Evolutionary conservation across 176 grass and related monocot species (phyloP).

Genomic region (Hordeum marinum): DNA sequence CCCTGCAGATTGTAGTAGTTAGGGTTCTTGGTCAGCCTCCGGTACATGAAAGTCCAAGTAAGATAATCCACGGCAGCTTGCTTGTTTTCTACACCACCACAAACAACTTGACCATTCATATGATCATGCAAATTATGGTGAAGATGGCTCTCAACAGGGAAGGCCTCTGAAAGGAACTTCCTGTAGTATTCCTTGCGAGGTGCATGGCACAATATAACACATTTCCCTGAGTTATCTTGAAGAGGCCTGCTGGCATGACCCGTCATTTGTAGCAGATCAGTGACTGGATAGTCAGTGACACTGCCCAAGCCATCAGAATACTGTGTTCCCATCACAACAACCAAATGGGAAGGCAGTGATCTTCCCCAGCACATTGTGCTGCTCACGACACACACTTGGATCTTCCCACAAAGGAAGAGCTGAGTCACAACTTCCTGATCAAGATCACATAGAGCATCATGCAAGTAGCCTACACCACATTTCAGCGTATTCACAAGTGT

Average conservation of each 20-base stretch:
- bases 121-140: conserved; percentile 92
- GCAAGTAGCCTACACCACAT: conserved; percentile 84
- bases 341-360: conserved; percentile 75
- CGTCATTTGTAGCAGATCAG: conserved; percentile 89
- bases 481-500: conserved; percentile 49
- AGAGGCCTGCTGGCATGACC: conserved; percentile 80
- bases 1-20: conserved; percentile 91
- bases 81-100: conserved; percentile 67
- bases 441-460: conserved; percentile 62
- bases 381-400: conserved; percentile 79
- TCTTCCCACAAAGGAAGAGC: conserved; percentile 64
- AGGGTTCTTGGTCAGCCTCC: conserved; percentile 73
- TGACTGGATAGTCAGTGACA: conserved; percentile 78
- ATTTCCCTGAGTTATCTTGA: conserved; percentile 81
- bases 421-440: conserved; percentile 76
- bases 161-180: conserved; percentile 78
- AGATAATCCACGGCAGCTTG: conserved; percentile 92
- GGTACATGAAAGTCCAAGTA: conserved; percentile 95
- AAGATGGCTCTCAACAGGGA: conserved; percentile 82
- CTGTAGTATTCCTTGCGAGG: conserved; percentile 82
- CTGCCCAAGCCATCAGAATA: conserved; percentile 71
- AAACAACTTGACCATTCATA: conserved; percentile 74
- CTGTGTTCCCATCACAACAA: conserved; percentile 88
- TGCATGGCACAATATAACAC: conserved; percentile 79
- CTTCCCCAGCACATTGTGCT: conserved; percentile 79